phyloP scores from a whole-genome alignment of 139 green algal genomes.

The Closterium sp. region DNA sequence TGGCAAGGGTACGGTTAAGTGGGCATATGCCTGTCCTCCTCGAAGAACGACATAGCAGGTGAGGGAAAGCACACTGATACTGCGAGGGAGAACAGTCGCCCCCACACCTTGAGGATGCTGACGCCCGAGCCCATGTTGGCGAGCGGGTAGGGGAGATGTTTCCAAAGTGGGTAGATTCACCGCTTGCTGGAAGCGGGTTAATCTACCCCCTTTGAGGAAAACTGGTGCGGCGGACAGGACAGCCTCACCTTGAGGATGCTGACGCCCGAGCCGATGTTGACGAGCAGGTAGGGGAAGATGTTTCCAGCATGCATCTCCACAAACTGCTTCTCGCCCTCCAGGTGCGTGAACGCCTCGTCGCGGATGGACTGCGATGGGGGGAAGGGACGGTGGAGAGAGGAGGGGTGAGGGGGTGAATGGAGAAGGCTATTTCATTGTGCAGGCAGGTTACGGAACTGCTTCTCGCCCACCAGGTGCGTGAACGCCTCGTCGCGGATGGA shows the following conservation, averaged over 20 bases:
- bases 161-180: not conserved
- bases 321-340: slow-evolving; percentile 57
- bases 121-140: slow-evolving; percentile 97
- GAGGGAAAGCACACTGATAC: no score
- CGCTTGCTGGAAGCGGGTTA: no score
- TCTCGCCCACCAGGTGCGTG: slow-evolving; percentile 67
- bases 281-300: slow-evolving; percentile 93
- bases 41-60: no score
- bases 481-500: slow-evolving; percentile 93
- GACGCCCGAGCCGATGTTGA: slow-evolving; percentile 97
- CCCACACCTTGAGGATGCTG: slow-evolving; percentile 91
- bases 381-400: not conserved
- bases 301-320: slow-evolving; percentile 18
- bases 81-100: no score
- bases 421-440: not conserved
- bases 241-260: slow-evolving; percentile 85
- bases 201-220: no score
- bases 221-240: not conserved
- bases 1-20: no score
- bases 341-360: slow-evolving; percentile 92
- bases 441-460: slow-evolving; percentile 30
- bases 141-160: slow-evolving; percentile 84
- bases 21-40: no score
- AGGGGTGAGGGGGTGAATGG: not conserved
- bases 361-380: slow-evolving; percentile 65